Conservation (phyloP, 768 basidiomycete genomes). For the Mycena leptocephala region DNA sequence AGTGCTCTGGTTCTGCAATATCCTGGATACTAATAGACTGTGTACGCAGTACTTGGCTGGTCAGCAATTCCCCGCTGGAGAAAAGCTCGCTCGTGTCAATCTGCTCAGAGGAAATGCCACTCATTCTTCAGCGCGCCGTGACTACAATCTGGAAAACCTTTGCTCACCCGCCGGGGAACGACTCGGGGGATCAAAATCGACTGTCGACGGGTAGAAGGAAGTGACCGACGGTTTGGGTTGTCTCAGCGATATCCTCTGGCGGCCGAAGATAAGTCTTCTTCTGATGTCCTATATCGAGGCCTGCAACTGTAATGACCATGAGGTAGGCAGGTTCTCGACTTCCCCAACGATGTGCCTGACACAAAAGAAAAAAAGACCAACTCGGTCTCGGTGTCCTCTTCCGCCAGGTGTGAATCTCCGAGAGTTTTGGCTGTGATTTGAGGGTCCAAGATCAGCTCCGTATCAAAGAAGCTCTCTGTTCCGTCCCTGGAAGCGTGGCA, state of each 20-base stretch:
- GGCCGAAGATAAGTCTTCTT: not conserved
- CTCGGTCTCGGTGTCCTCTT: not conserved
- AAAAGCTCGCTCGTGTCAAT: too few relatives aligned
- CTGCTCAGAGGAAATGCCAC: too few relatives aligned
- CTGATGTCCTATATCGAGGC: too few relatives aligned
- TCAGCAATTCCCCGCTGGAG: too few relatives aligned
- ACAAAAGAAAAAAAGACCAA: not conserved
- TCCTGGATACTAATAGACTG: too few relatives aligned
- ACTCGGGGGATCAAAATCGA: not conserved
- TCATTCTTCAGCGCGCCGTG: too few relatives aligned
- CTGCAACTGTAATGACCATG: too few relatives aligned
- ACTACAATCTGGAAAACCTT: too few relatives aligned
- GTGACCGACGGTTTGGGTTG: not conserved
- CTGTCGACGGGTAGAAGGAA: not conserved
- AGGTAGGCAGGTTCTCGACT: not conserved
- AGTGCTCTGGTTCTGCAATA: too few relatives aligned
- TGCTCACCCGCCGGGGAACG: not conserved
- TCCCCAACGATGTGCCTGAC: not conserved
- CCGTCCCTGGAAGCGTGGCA: not conserved
- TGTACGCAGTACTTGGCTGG: too few relatives aligned
- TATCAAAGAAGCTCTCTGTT: not conserved
- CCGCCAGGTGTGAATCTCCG: not conserved
- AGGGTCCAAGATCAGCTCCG: conserved; percentile 15
- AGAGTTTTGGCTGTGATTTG: not conserved
- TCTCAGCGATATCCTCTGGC: not conserved